Conservation (phyloP, 495 filamentous ascomycete species). For the Penicillium robsamsonii region DNA sequence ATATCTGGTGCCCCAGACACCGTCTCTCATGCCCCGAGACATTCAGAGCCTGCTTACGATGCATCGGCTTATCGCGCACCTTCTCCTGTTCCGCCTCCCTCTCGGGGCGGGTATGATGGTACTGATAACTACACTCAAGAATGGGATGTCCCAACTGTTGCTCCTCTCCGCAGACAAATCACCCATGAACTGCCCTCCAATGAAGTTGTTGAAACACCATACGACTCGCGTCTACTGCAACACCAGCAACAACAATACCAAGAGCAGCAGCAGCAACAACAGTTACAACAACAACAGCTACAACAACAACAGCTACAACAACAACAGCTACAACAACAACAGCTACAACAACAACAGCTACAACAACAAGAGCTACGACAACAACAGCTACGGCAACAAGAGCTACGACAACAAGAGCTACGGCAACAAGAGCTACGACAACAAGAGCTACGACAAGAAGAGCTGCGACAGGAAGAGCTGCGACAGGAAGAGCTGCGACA, state of each 20-base stretch:
- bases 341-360: constrained; percentile 1
- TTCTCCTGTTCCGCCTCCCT: constrained; percentile 18
- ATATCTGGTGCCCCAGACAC: constrained; percentile 22
- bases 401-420: constrained; percentile 6
- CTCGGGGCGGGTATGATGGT: constrained; percentile 29
- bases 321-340: neutral
- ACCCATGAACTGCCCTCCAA: constrained; percentile 25
- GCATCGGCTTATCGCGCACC: constrained; percentile 19
- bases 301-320: neutral
- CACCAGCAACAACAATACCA: neutral
- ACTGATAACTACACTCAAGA: constrained; percentile 32
- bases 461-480: constrained; percentile 4
- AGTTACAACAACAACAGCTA: neutral
- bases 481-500: neutral
- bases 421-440: neutral
- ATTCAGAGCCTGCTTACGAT: constrained; percentile 30
- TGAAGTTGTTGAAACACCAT: constrained; percentile 19
- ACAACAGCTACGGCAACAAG: neutral
- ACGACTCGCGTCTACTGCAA: constrained; percentile 28
- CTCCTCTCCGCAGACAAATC: constrained; percentile 22
- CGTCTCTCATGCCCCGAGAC: constrained; percentile 20
- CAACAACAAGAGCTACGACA: neutral
- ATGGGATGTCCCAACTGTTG: constrained; percentile 24
- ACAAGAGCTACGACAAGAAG: constrained; percentile 13
- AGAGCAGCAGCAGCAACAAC: constrained; percentile 7